Evolutionary conservation across 1,284 basidiomycete species (phyloP).

Genomic region (Puccinia polysora): DNA sequence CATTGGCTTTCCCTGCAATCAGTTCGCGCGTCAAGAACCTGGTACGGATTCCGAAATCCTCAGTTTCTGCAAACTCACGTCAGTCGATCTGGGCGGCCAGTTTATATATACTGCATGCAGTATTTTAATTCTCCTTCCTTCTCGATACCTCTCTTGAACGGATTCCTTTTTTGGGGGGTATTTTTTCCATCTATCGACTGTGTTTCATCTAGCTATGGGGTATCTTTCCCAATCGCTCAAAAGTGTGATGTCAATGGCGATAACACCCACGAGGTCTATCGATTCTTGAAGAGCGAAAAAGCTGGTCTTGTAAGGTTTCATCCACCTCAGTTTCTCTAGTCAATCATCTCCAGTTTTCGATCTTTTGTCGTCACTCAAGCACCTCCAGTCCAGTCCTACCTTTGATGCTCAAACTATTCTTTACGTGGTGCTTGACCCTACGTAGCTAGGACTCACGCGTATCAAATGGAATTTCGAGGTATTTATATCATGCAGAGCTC

Average conservation of each 20-base stretch:
- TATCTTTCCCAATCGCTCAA: constrained; percentile 16
- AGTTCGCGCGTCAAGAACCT: constrained; percentile 39
- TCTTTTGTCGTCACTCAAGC: background rate
- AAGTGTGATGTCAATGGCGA: constrained; percentile 42
- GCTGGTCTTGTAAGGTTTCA: constrained; percentile 16
- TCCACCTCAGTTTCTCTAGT: too few relatives aligned
- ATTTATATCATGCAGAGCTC: background rate
- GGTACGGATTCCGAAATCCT: constrained; percentile 29
- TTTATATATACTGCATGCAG: background rate
- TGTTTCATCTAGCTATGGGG: constrained; percentile 36
- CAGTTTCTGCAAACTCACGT: constrained; percentile 36
- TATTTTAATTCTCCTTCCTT: background rate
- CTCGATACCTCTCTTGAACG: background rate
- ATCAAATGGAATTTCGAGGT: constrained; percentile 44
- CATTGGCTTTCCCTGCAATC: constrained; percentile 37
- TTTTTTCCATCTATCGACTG: background rate
- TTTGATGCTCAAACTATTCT: background rate
- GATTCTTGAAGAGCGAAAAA: constrained; percentile 35
- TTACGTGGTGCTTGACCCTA: background rate
- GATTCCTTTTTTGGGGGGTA: background rate
- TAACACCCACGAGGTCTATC: constrained; percentile 8
- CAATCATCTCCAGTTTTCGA: background rate
- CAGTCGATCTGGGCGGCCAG: background rate
- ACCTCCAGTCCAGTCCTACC: background rate
- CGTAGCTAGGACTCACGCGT: constrained; percentile 21